phyloP scores from a whole-genome alignment of 2,329 filamentous ascomycete genomes.

The Ophiostoma piceae region DNA sequence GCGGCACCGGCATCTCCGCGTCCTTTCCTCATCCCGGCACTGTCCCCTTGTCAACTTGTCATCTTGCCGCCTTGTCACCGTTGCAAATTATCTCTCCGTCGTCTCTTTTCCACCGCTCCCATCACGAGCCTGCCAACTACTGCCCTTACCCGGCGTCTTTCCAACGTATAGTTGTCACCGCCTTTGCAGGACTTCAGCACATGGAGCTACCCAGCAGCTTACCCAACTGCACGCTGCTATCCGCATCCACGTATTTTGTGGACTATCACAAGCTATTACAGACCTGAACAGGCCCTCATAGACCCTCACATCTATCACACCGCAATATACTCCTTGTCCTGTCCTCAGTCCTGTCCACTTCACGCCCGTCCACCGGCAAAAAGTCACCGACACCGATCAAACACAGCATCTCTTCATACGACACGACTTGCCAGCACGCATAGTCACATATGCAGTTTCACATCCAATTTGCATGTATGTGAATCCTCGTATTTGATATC shows the following conservation, averaged over 20 bases:
- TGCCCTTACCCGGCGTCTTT: neutral
- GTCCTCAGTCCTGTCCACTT: neutral
- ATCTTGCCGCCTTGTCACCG: neutral
- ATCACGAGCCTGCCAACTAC: neutral
- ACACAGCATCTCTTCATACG: neutral
- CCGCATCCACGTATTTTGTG: neutral
- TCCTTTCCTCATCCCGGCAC: neutral
- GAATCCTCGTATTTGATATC: neutral
- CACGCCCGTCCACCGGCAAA: neutral
- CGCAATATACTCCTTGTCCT: neutral
- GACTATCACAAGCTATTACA: neutral
- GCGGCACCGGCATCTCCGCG: neutral
- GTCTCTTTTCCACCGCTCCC: neutral
- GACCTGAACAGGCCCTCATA: no score
- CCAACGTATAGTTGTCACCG: neutral
- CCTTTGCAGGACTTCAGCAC: neutral
- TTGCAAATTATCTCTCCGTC: neutral
- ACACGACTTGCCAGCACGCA: neutral
- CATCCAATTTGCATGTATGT: neutral
- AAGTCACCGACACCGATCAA: neutral
- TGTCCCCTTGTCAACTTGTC: neutral
- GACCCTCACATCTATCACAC: neutral
- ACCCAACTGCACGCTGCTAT: neutral
- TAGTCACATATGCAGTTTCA: neutral
- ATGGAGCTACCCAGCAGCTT: neutral